These are phyloP conservation scores for Lactifluus echinatus DNA, from an alignment of 768 basidiomycete genomes.

Conservation along the genomic window DNA sequence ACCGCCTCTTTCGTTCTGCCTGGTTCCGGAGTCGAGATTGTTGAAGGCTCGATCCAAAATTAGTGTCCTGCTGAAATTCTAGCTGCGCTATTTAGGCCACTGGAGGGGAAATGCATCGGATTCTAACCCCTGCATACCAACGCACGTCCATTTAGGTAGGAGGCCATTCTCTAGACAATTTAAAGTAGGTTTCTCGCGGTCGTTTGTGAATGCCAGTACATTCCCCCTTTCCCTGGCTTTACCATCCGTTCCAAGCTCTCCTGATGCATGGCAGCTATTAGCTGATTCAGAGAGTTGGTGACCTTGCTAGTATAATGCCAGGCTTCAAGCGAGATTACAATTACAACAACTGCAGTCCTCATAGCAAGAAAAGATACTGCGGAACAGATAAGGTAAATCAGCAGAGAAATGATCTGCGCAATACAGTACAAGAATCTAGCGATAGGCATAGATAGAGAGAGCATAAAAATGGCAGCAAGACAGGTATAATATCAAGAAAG, in stretches of 20 bases:
- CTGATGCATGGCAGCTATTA: background rate
- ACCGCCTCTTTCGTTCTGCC: background rate
- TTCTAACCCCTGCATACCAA: background rate
- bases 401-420: background rate
- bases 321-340: background rate
- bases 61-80: background rate
- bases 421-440: background rate
- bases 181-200: background rate
- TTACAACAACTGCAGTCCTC: background rate
- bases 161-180: background rate
- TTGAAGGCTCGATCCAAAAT: background rate
- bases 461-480: constrained; percentile 4
- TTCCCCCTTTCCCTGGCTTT: background rate
- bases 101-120: background rate
- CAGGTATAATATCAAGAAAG: constrained; percentile 10
- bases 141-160: background rate
- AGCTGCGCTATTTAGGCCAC: background rate
- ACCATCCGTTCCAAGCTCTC: background rate
- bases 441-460: background rate
- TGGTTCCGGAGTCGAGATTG: background rate
- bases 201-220: background rate
- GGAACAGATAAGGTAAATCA: constrained; percentile 1
- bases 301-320: background rate
- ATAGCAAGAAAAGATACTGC: background rate
- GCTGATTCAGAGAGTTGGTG: no score